These are phyloP conservation scores for Paraconiothyrium sp. DNA, from an alignment of 2,329 filamentous ascomycete genomes.

Conservation along the genomic window DNA sequence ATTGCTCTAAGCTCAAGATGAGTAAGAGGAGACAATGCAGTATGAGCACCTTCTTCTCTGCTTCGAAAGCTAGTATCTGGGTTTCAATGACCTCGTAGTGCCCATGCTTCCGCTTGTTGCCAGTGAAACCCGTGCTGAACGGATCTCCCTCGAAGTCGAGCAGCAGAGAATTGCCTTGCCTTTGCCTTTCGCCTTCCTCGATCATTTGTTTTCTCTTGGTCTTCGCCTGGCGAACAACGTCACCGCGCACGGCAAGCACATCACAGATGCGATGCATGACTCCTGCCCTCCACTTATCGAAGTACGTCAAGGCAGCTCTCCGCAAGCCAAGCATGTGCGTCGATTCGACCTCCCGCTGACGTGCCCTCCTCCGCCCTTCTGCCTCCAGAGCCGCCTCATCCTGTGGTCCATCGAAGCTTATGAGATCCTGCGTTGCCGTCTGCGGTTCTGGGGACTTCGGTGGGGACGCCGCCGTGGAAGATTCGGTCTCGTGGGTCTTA, in stretches of 20 bases:
- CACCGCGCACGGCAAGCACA: constrained; percentile 56
- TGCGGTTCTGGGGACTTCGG: constrained; percentile 21
- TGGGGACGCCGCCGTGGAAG: constrained; percentile 16
- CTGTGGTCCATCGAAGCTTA: constrained; percentile 40
- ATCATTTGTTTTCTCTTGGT: constrained; percentile 31
- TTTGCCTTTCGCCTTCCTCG: constrained; percentile 30
- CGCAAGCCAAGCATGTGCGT: constrained; percentile 70
- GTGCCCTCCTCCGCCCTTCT: constrained; percentile 33
- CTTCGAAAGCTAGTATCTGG: constrained; percentile 44
- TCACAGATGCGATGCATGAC: constrained; percentile 77
- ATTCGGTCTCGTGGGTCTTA: constrained; percentile 27
- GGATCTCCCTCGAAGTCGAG: constrained; percentile 42
- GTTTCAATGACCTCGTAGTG: constrained; percentile 49
- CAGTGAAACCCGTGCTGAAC: constrained; percentile 21
- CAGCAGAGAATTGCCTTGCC: constrained; percentile 34
- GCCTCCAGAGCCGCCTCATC: constrained; percentile 35
- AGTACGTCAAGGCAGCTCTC: constrained; percentile 73
- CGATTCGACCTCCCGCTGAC: constrained; percentile 59
- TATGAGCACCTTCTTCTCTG: constrained; percentile 68
- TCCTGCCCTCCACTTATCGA: constrained; percentile 79
- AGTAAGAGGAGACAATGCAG: constrained; percentile 77
- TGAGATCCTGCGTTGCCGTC: constrained; percentile 32
- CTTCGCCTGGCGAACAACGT: constrained; percentile 48
- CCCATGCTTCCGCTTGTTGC: constrained; percentile 25
- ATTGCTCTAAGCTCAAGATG: constrained; percentile 78